A percentile compares a stretch with the other conserved stretches of the same genome.
Conservation (phyloP, 2,329 filamentous ascomycete genomes). For the Aureobasidium melanogenum region DNA sequence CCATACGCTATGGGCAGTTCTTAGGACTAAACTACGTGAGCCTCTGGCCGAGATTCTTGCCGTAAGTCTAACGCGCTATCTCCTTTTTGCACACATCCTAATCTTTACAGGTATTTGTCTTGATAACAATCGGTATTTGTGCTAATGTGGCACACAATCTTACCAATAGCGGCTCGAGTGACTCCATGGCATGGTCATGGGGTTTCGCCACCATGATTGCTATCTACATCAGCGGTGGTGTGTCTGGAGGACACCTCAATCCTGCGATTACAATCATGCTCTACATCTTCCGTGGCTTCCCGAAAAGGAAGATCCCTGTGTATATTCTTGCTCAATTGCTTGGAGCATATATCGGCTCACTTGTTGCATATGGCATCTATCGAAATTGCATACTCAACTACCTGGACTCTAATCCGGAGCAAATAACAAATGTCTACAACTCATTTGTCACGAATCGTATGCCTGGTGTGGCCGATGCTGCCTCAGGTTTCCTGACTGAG, state of each 20-base stretch:
- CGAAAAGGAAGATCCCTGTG: conserved; percentile 40
- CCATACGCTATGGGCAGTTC: conserved; percentile 36
- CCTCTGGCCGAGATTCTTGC: conserved; percentile 46
- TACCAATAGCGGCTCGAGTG: conserved; percentile 32
- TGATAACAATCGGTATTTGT: conserved; percentile 38
- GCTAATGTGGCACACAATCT: conserved; percentile 39
- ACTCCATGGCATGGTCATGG: conserved; percentile 36
- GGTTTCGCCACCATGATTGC: conserved; percentile 37
- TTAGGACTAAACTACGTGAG: conserved; percentile 44
- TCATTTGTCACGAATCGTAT: conserved; percentile 40
- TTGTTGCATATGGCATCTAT: conserved; percentile 39
- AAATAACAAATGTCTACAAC: conserved; percentile 22
- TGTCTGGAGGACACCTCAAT: conserved; percentile 42
- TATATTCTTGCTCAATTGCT: conserved; percentile 46
- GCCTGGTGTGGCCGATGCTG: conserved; percentile 32
- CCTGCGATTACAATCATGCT: conserved; percentile 36
- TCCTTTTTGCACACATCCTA: background rate
- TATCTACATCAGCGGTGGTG: conserved; percentile 33
- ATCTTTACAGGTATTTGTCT: conserved; percentile 14
- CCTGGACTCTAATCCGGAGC: conserved; percentile 16
- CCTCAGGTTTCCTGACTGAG: conserved; percentile 42
- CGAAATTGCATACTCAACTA: conserved; percentile 24
- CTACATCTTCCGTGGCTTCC: conserved; percentile 42
- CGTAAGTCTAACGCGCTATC: conserved; percentile 20
- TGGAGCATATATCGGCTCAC: conserved; percentile 42